A percentile compares a stretch with the other conserved stretches of the same genome.
Conservation (phyloP, 2,329 filamentous ascomycete genomes). For the Claviceps arundinis region DNA sequence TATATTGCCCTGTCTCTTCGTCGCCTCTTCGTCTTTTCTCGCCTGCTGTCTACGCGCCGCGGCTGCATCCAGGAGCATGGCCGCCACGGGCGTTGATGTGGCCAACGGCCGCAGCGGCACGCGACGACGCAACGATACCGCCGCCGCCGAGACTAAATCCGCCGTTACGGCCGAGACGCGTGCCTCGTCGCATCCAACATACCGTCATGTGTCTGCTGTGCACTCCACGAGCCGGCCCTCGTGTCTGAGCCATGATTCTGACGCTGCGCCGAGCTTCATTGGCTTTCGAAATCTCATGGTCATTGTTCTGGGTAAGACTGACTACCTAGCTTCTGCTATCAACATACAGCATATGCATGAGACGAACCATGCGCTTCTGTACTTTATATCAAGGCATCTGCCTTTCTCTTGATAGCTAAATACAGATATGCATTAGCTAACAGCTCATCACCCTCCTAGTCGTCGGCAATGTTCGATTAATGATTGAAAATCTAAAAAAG, state of each 20-base stretch:
- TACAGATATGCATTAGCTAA: not conserved
- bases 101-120: constrained; percentile 12
- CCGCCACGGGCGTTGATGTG: constrained; percentile 24
- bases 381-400: no score
- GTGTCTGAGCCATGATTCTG: constrained; percentile 73
- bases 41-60: not conserved
- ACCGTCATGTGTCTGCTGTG: constrained; percentile 82
- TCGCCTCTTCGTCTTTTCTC: not conserved
- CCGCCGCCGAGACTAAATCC: constrained; percentile 9
- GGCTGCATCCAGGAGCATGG: constrained; percentile 21
- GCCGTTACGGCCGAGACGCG: constrained; percentile 12
- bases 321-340: no score
- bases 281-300: constrained; percentile 96
- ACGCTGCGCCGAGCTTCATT: constrained; percentile 65
- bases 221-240: constrained; percentile 63
- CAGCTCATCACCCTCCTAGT: constrained; percentile 35
- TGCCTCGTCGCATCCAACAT: constrained; percentile 41
- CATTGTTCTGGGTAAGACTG: constrained; percentile 62
- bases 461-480: constrained; percentile 81
- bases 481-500: constrained; percentile 96
- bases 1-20: not conserved
- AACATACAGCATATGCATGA: no score
- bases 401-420: no score
- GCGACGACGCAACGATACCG: constrained; percentile 14
- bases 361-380: no score